phyloP scores from a whole-genome alignment of 23 red algal genomes.

The Agarophyton chilense region DNA sequence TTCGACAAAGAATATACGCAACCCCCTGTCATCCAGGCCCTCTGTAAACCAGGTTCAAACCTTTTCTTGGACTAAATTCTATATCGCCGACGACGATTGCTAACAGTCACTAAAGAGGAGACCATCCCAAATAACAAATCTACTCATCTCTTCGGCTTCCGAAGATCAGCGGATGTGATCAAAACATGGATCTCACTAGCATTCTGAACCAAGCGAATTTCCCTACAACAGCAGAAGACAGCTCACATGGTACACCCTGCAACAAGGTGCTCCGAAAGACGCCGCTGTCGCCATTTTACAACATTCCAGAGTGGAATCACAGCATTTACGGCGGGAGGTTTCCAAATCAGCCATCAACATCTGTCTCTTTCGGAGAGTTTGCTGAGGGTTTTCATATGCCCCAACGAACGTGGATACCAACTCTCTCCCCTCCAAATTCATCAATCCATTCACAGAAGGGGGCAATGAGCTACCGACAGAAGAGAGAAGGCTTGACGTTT shows the following conservation, averaged over 20 bases:
- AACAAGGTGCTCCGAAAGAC: neutral
- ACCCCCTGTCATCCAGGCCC: too few species aligned
- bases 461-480: neutral
- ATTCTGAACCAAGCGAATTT: neutral
- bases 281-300: conserved; percentile 9
- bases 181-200: conserved; percentile 1
- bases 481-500: neutral
- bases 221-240: too few species aligned
- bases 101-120: too few species aligned
- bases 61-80: too few species aligned
- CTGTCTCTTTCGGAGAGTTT: neutral
- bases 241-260: too few species aligned
- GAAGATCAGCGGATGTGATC: neutral
- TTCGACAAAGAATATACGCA: too few species aligned
- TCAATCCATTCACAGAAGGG: neutral
- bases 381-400: too few species aligned
- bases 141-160: neutral
- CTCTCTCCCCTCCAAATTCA: neutral
- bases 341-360: neutral
- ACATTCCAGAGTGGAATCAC: neutral
- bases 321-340: neutral
- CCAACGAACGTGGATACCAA: too few species aligned
- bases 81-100: too few species aligned
- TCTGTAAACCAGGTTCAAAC: too few species aligned
- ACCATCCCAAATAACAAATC: too few species aligned